Base-by-base conservation (phyloP, 352 stramenopile genomes). In the Saprolegnia parasitica region DNA sequence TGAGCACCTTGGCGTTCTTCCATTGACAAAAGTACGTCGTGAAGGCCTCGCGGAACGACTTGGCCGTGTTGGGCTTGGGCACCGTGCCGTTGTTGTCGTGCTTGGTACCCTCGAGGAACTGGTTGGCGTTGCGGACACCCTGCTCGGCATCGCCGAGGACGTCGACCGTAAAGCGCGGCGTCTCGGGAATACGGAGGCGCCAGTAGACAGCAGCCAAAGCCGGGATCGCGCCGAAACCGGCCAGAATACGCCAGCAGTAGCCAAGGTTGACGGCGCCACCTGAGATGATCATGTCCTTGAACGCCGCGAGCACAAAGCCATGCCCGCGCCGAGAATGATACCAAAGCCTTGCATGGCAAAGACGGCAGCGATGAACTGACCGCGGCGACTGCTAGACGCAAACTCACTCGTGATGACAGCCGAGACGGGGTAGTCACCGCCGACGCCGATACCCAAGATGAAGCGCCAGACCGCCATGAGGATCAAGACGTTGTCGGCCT, bases 281-380 rank as follows among this genome's bases (percentile, higher is more conserved):
- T 47, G 80, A 74, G 49, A 84, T 32, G 64, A 74, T 76, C 55
- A 42, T 73, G 62, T 76, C 24, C 50, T 78, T 76, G 24, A 68
- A 61, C 35, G 63, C 67, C 15, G 72, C 72, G 13, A 81, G 67
- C 47, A 81, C 70, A 39, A 76, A 71, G 74, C 71, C 71, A 83
- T 74, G 60, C 78, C 24, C 24, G 70, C 75, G 26, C 68, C 76
- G 10, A 65, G 63, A 42, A 84, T 79, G 76, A 81, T 84, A 24
- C 78, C 78, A 26, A 77, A 73, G 26, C 76, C 78, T 45, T 84
- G 74, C 79, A 87, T 87, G 56, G 78, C 78, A 64, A 87, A 87
- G 24, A 84, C 78, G 5, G 77, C 72, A 45, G 75, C 74, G 55
- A 85, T 81, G 65, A 78, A 81, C 39, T 77, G 79, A 50, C 79